Conservation (phyloP, 768 basidiomycete genomes). For the Heimioporus sp. region DNA sequence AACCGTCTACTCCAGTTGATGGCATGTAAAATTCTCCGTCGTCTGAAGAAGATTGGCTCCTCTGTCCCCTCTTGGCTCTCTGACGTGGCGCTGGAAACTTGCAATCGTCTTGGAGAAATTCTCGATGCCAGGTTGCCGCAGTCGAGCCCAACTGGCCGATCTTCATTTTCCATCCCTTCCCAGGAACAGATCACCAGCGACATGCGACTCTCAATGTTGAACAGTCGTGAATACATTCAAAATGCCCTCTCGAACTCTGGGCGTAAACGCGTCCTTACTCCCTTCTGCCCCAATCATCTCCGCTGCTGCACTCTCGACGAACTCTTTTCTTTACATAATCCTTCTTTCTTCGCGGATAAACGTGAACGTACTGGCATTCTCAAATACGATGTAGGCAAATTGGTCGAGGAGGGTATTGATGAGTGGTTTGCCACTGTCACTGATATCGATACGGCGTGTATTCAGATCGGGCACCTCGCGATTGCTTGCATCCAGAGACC, state of each 20-base stretch:
- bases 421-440: too few relatives aligned
- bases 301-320: constrained; percentile 7
- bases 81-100: too few relatives aligned
- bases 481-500: too few relatives aligned
- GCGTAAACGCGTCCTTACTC: constrained; percentile 7
- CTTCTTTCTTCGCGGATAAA: constrained; percentile 3
- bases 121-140: constrained; percentile 34
- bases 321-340: constrained; percentile 16
- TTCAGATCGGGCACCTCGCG: too few relatives aligned
- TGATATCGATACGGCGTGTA: too few relatives aligned
- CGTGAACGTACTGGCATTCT: neutral
- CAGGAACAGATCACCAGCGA: too few relatives aligned
- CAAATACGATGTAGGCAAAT: too few relatives aligned
- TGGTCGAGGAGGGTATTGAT: too few relatives aligned
- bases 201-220: constrained; percentile 31
- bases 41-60: constrained; percentile 12
- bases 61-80: constrained; percentile 31
- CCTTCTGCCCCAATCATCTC: neutral
- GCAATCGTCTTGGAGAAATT: constrained; percentile 7
- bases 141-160: constrained; percentile 23
- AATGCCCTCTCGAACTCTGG: constrained; percentile 10
- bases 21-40: constrained; percentile 18
- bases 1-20: constrained; percentile 26
- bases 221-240: constrained; percentile 28
- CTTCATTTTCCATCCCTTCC: constrained; percentile 18